Evolutionary conservation across 768 basidiomycete genomes (phyloP).

Genomic region (Russula earlei): DNA sequence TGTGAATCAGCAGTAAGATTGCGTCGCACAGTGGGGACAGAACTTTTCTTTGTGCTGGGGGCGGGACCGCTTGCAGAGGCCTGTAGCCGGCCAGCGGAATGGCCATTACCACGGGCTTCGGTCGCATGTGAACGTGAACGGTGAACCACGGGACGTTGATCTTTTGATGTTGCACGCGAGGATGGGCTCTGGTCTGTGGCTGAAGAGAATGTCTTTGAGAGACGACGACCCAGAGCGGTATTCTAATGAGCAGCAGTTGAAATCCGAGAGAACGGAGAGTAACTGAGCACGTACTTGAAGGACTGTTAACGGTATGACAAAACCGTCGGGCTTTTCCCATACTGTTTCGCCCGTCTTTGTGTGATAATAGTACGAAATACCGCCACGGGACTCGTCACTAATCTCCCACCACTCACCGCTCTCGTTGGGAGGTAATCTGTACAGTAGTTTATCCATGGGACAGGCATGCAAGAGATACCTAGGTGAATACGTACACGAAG

Average conservation of each 20-base stretch:
- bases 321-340: slow-evolving; percentile 84
- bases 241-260: slow-evolving; percentile 35
- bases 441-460: slow-evolving; percentile 8
- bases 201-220: slow-evolving; percentile 34
- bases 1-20: slow-evolving; percentile 13
- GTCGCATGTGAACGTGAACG: slow-evolving; percentile 12
- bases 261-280: slow-evolving; percentile 1
- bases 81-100: slow-evolving; percentile 4
- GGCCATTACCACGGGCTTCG: background rate
- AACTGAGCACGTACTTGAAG: slow-evolving; percentile 51
- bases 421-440: slow-evolving; percentile 74
- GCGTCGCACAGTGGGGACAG: slow-evolving; percentile 11
- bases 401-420: slow-evolving; percentile 98
- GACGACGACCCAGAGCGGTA: slow-evolving; percentile 59
- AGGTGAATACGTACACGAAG: slow-evolving; percentile 55
- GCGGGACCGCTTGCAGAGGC: slow-evolving; percentile 2
- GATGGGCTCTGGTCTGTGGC: slow-evolving; percentile 21
- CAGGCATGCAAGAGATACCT: slow-evolving; percentile 12
- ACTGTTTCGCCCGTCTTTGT: slow-evolving; percentile 86
- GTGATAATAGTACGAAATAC: slow-evolving; percentile 89
- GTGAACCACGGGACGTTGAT: background rate
- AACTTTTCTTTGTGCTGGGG: background rate
- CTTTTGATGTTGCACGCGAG: background rate
- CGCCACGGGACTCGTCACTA: slow-evolving; percentile 70
- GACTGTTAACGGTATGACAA: slow-evolving; percentile 85